These are phyloP conservation scores for Gossypioides kirkii DNA, from an alignment of 345 rosid species.

Conservation along the genomic window DNA sequence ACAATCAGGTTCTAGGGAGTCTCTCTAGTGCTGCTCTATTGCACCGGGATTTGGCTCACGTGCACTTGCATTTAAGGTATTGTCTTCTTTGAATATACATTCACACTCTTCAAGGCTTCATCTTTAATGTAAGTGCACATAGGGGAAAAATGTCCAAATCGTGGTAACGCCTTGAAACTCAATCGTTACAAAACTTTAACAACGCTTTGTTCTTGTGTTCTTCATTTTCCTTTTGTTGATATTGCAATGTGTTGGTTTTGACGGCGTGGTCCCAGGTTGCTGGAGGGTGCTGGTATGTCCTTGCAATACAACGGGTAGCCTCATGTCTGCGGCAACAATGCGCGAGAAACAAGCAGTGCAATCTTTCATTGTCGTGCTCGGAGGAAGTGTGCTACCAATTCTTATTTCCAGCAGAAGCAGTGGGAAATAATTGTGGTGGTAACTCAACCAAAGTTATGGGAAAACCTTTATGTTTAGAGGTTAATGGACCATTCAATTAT, in stretches of 20 bases:
- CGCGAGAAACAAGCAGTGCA: slow-evolving; percentile 23
- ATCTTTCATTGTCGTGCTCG: slow-evolving; percentile 38
- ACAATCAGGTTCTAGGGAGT: no score
- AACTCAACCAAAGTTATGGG: slow-evolving; percentile 21
- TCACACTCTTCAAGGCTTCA: no score
- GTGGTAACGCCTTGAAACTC: no score
- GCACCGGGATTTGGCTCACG: no score
- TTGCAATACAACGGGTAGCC: slow-evolving; percentile 41
- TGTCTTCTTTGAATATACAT: no score
- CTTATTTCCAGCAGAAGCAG: slow-evolving; percentile 20
- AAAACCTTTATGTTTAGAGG: slow-evolving; percentile 42
- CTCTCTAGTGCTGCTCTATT: no score
- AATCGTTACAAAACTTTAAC: no score
- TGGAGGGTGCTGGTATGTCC: slow-evolving; percentile 72
- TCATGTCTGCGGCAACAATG: slow-evolving; percentile 44
- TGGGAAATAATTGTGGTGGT: slow-evolving; percentile 26
- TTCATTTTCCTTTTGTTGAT: neutral
- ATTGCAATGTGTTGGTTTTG: neutral
- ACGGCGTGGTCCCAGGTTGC: slow-evolving; percentile 30
- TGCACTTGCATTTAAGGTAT: no score
- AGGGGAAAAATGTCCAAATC: no score
- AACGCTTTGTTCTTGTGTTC: no score
- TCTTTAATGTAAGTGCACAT: no score
- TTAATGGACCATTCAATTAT: slow-evolving; percentile 37
- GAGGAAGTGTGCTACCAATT: slow-evolving; percentile 40